Evolutionary conservation across 768 basidiomycete species (phyloP), one percentile per base, ranked within the genome.

Genomic region (Rhodocollybia butyracea): DNA sequence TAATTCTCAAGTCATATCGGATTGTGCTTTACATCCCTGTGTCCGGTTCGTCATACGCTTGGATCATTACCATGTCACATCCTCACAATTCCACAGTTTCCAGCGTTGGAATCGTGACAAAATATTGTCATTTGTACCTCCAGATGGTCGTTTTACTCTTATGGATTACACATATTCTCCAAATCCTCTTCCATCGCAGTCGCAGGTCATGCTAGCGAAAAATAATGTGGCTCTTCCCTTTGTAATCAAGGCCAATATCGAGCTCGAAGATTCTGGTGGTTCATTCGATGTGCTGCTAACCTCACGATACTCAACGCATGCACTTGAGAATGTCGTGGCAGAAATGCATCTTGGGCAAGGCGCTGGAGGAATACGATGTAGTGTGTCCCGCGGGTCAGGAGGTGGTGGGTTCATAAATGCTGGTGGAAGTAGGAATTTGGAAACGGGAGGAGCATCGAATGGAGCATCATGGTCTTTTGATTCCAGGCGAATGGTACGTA

Each of bases 1-100:
- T 6, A 93, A 91, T 66, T 79, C 90, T 1, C 82, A 82, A 61
- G 79, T 83, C 29, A 73, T 94, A 62, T 76, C 75, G 2, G 91
- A 95, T 61, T 89, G 87, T 59, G 83, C 90, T 2, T 96, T 98
- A 69, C 96, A 98, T 67, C 85, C 94, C 29, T 97, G 94, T 67
- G 86, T 98, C 54, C 81, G 95, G 92, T 92, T 68, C 56, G 82
- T 66, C 11, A 36, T 2, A 22, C 53, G n/a, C n/a, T n/a, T n/a
- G n/a, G 45, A 42, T 47, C 40, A 47, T n/a, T n/a, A 21, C 29
- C 5, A 31, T 34, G 34, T 45, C 21, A 47, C 31, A 56, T 52
- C 40, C 38, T 43, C 38, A 51, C 26, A 24, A 45, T 19, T 26
- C 19, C 29, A 26, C 60, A 95, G 94, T 34, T 74, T 95, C 24